These are phyloP conservation scores for Diaporthe capsici DNA, from an alignment of 2,329 filamentous ascomycete genomes.

Conservation along the genomic window DNA sequence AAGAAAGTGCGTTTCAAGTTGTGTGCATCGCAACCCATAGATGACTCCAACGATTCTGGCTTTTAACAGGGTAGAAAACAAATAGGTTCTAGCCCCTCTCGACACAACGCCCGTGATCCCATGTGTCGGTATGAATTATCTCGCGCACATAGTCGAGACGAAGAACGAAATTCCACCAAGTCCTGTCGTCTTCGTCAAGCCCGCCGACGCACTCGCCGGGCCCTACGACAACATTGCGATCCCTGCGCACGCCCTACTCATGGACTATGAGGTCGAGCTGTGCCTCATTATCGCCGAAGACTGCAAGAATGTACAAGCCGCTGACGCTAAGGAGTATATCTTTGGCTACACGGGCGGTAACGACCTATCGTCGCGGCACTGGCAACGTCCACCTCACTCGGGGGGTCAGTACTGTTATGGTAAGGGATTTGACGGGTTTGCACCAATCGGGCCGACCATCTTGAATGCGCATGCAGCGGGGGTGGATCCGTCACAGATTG, in stretches of 20 bases:
- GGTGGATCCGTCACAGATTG: constrained; percentile 4
- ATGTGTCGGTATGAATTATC: background rate
- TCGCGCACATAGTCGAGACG: constrained; percentile 1
- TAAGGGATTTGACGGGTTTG: constrained; percentile 65
- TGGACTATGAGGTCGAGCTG: constrained; percentile 63
- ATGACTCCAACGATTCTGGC: background rate
- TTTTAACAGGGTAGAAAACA: background rate
- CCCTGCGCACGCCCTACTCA: constrained; percentile 57
- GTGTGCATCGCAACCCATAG: background rate
- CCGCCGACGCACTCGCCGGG: constrained; percentile 16
- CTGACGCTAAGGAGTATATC: constrained; percentile 60
- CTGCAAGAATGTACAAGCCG: constrained; percentile 62
- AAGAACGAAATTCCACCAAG: constrained; percentile 1
- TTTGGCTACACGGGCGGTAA: constrained; percentile 71
- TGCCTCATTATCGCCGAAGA: constrained; percentile 63
- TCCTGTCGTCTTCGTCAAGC: constrained; percentile 11
- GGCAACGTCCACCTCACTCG: constrained; percentile 59
- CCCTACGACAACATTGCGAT: constrained; percentile 45
- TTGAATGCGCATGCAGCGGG: background rate
- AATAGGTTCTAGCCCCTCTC: background rate
- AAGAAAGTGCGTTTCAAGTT: constrained; percentile 5
- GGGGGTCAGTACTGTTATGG: constrained; percentile 63
- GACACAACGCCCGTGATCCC: constrained; percentile 3
- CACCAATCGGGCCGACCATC: constrained; percentile 62
- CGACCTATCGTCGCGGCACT: constrained; percentile 64